phyloP scores from a whole-genome alignment of 2,329 filamentous ascomycete genomes.

The Cadophora malorum region DNA sequence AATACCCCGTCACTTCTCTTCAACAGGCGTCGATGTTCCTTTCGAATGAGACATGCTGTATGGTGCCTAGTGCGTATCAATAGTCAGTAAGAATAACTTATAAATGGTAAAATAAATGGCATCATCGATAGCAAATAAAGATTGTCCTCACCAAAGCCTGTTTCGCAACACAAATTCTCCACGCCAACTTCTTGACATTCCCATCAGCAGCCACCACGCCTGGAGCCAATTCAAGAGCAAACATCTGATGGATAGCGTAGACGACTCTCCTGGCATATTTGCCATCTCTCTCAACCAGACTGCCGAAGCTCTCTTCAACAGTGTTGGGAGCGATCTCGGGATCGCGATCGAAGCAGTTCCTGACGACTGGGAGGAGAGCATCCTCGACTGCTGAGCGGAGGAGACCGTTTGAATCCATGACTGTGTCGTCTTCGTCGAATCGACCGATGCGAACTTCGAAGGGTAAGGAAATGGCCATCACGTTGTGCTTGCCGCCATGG shows the following conservation, averaged over 20 bases:
- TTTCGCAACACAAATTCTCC: slow-evolving; percentile 95
- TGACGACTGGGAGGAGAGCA: slow-evolving; percentile 80
- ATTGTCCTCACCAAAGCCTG: slow-evolving; percentile 74
- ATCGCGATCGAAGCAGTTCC: slow-evolving; percentile 92
- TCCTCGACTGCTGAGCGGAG: slow-evolving; percentile 76
- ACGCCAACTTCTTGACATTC: slow-evolving; percentile 86
- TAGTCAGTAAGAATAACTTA: slow-evolving; percentile 2
- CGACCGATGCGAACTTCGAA: slow-evolving; percentile 87
- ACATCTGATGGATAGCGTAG: slow-evolving; percentile 95
- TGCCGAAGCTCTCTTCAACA: slow-evolving; percentile 82
- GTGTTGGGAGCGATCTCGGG: slow-evolving; percentile 86
- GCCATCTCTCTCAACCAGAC: slow-evolving; percentile 81
- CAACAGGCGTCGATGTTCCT: slow-evolving; percentile 41
- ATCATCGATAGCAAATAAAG: slow-evolving; percentile 21
- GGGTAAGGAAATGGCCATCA: slow-evolving; percentile 91
- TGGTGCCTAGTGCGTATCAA: slow-evolving; percentile 37
- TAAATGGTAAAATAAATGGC: slow-evolving; percentile 10
- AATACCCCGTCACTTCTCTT: slow-evolving; percentile 30
- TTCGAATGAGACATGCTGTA: slow-evolving; percentile 46
- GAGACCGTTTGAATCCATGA: slow-evolving; percentile 58
- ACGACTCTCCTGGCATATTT: slow-evolving; percentile 92
- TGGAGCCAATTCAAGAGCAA: slow-evolving; percentile 93
- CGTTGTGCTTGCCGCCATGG: slow-evolving; percentile 88
- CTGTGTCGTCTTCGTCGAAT: slow-evolving; percentile 74
- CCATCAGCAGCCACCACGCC: slow-evolving; percentile 93